Evolutionary conservation across 495 filamentous ascomycete species (phyloP), one percentile per base, ranked within the genome.

Genomic region (Glutinoglossum americanum): DNA sequence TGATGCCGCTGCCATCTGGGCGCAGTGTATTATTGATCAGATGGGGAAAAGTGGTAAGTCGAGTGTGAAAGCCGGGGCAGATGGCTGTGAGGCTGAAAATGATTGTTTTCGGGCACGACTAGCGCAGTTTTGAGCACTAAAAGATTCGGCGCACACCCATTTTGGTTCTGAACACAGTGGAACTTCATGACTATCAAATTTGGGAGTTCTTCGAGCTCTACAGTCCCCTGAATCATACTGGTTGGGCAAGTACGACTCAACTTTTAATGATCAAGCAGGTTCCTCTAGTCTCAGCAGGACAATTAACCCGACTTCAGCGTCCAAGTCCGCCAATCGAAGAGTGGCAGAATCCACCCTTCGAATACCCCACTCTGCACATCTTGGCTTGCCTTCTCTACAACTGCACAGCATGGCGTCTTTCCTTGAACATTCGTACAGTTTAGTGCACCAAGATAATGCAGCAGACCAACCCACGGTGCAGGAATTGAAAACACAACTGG

Each of bases 371-470:
- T 13, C 23, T 53, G 23, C 23, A 25, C 23, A 27, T 53, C 30
- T 28, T 3, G 23, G n/a, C 41, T 45, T 45, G 3, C 17, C 41
- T 41, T 41, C 37, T 41, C 13, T 41, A 3, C 15, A 19, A 32
- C 49, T 28, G 56, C 64, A 73, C 76, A 85, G 59, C 74, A 98
- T 97, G 93, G 83, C 92, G 70, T 84, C 83, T 60, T 97, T 93
- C 69, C 75, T 97, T 57, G 93, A 99, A 64, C 81, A 85, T 67
- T 74, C 90, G 51, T 97, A 95, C 75, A 95, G 87, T 68, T 69
- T 98, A 69, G 83, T 99, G 70, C 90, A 93, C 69, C 75, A 87
- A 77, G 93, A 97, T 77, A 97, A 94, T 73, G 75, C 87, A 56
- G 82, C 88, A 49, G 93, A 97, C 72, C 82, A 89, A 61, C 92